Evolutionary conservation across 2,329 filamentous ascomycete species (phyloP).

Genomic region (Teratosphaeria destructans): DNA sequence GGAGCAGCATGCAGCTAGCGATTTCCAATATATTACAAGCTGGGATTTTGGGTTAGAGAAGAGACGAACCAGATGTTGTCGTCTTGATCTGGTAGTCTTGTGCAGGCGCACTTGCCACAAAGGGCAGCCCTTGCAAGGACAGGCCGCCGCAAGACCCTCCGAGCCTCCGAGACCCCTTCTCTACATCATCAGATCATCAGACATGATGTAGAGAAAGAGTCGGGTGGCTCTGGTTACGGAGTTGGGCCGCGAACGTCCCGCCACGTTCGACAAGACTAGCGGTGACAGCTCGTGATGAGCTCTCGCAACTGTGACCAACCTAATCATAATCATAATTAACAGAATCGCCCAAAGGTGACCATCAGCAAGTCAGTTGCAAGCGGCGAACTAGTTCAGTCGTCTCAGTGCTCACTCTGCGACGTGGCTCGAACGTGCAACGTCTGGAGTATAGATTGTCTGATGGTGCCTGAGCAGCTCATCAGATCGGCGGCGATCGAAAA

Average conservation of each 20-base stretch:
- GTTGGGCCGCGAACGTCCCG: too few species aligned
- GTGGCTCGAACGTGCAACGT: not conserved
- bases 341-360: not conserved
- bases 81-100: not conserved
- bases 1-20: too few species aligned
- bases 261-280: too few species aligned
- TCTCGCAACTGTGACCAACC: too few species aligned
- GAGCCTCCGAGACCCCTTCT: too few species aligned
- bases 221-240: too few species aligned
- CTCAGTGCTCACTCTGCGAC: not conserved
- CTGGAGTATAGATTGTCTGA: not conserved
- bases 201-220: too few species aligned
- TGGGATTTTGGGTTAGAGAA: not conserved
- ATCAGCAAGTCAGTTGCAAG: not conserved
- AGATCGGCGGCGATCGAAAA: not conserved
- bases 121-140: too few species aligned
- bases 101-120: not conserved
- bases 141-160: too few species aligned
- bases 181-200: too few species aligned
- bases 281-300: too few species aligned
- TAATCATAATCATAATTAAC: too few species aligned
- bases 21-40: not conserved
- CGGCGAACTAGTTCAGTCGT: not conserved
- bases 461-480: not conserved
- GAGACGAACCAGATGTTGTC: not conserved